Evolutionary conservation across 139 green algal species (phyloP), one percentile per base, ranked within the genome.

Genomic region (Pleodorina starrii): DNA sequence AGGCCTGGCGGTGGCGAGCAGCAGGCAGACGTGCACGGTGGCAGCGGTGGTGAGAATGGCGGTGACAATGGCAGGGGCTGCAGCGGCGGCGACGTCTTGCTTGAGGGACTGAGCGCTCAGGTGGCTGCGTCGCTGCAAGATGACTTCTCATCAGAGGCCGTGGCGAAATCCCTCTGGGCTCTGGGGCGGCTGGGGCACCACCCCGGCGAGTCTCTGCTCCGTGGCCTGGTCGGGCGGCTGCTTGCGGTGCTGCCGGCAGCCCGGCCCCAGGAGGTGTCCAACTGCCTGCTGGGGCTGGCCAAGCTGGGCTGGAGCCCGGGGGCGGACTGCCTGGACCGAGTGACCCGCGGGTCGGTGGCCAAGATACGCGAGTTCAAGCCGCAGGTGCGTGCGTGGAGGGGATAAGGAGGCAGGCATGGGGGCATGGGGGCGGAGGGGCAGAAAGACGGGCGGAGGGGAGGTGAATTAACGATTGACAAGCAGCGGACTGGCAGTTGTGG

Each of bases 321-420:
- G 5, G 27, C 48, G 23, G 23, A 2, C 1, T 69, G 51, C 35
- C 7, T 73, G 78, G 51, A 73, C 17, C n/a, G 7, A 35, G 35
- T 73, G 78, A 51, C 78, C 50, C 44, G 21, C 5, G 78, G 78
- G 78, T 46, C 51, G 51, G 29, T 84, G 76, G 27, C 40, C 27
- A 43, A 69, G 29, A 57, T 86, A 0, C 14, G 27, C 27, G 42
- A 74, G 1, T 85, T 85, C 51, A 57, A 36, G 21, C 2, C 78
- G 78, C 78, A 85, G 51, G 78, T 85, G 50, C 6, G 76, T 40
- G n/a, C n/a, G n/a, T n/a, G n/a, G n/a, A n/a, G n/a, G n/a, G n/a
- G n/a, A n/a, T n/a, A n/a, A n/a, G n/a, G n/a, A n/a, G n/a, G n/a
- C n/a, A n/a, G n/a, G n/a, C n/a, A n/a, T n/a, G n/a, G n/a, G n/a